Evolutionary conservation across 1,284 basidiomycete species (phyloP).

Genomic region (Dichomitus squalens): DNA sequence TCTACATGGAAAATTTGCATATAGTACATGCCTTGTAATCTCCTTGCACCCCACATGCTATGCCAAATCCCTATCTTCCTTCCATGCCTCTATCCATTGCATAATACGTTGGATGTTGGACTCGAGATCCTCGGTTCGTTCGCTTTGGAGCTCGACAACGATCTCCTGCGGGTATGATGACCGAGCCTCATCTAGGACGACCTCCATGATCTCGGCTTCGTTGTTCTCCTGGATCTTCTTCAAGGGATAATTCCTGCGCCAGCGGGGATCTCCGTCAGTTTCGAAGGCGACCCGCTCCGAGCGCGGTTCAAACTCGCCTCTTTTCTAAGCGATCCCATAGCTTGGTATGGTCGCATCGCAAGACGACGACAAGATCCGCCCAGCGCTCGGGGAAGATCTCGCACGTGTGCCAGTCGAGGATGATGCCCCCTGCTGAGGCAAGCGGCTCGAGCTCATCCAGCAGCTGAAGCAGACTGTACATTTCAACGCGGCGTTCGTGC

Average conservation of each 20-base stretch:
- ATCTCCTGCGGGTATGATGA: slow-evolving; percentile 86
- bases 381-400: slow-evolving; percentile 95
- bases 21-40: slow-evolving; percentile 6
- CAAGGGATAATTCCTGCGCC: slow-evolving; percentile 77
- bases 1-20: neutral
- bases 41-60: slow-evolving; percentile 3
- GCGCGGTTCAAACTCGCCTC: slow-evolving; percentile 55
- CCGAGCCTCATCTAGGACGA: slow-evolving; percentile 87
- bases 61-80: slow-evolving; percentile 43
- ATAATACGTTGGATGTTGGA: slow-evolving; percentile 85
- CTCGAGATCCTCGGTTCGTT: slow-evolving; percentile 82
- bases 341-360: slow-evolving; percentile 86
- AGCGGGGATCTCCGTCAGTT: neutral
- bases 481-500: slow-evolving; percentile 18
- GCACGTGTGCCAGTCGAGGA: slow-evolving; percentile 98
- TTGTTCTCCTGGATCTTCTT: slow-evolving; percentile 99
- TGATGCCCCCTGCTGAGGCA: slow-evolving; percentile 71
- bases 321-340: slow-evolving; percentile 96
- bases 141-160: slow-evolving; percentile 85
- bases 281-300: neutral
- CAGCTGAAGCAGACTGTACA: slow-evolving; percentile 49
- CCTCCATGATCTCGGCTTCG: slow-evolving; percentile 97
- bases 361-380: slow-evolving; percentile 95
- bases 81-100: slow-evolving; percentile 86
- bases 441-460: slow-evolving; percentile 87